phyloP scores from a whole-genome alignment of 768 basidiomycete species.

The Lactifluus hygrophoroides region DNA sequence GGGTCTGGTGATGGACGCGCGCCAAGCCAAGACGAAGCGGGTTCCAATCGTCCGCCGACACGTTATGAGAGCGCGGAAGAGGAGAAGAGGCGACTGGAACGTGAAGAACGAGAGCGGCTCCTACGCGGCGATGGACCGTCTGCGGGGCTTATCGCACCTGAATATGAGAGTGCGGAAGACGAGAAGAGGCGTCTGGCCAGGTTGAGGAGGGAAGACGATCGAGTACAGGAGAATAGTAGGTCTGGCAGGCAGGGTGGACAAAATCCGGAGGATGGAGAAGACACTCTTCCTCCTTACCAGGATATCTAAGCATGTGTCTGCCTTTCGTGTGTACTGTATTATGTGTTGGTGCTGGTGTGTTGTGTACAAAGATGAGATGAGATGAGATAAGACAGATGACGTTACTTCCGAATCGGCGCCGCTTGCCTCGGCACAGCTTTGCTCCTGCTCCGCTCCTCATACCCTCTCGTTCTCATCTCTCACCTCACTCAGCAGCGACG shows the following conservation, averaged over 20 bases:
- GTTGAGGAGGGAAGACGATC: slow-evolving; percentile 3
- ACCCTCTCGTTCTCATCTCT: background rate
- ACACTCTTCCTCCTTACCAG: slow-evolving; percentile 37
- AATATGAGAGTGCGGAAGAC: slow-evolving; percentile 43
- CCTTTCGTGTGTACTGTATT: too few species aligned
- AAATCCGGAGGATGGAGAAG: slow-evolving; percentile 28
- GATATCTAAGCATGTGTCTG: slow-evolving; percentile 28
- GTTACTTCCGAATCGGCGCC: background rate
- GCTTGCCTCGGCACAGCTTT: background rate
- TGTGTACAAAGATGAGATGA: too few species aligned
- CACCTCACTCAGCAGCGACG: background rate
- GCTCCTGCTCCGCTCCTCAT: background rate
- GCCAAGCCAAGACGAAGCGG: slow-evolving; percentile 23
- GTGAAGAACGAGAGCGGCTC: slow-evolving; percentile 44
- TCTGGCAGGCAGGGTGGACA: background rate
- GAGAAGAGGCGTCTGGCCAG: slow-evolving; percentile 60
- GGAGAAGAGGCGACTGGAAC: slow-evolving; percentile 54
- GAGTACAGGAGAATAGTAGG: too few species aligned
- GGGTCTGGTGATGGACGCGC: background rate
- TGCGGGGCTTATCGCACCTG: slow-evolving; percentile 14
- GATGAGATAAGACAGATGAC: background rate
- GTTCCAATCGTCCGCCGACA: slow-evolving; percentile 7
- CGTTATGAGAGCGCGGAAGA: slow-evolving; percentile 46
- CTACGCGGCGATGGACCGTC: slow-evolving; percentile 24
- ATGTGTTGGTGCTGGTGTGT: too few species aligned